A percentile compares a stretch with the other conserved stretches of the same genome.
Evolutionary conservation across 208 protist genomes (phyloP).

Genomic region (Leishmania guyanensis): DNA sequence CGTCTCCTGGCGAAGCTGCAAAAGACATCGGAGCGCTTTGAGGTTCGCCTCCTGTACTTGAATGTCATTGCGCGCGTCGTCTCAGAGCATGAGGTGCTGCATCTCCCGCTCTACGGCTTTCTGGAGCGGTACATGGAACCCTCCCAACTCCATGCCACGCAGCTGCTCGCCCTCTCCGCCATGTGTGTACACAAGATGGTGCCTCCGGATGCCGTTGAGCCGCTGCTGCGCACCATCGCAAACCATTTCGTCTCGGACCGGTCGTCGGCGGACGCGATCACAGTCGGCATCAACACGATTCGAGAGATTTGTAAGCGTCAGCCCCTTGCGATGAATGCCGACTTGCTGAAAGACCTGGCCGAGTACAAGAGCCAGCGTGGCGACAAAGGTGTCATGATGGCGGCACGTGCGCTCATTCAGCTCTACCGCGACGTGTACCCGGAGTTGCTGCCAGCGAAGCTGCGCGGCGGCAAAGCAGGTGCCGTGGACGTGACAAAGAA

Average conservation of each 20-base stretch:
- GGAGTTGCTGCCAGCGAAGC: slow-evolving; percentile 93
- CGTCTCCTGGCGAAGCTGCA: slow-evolving; percentile 93
- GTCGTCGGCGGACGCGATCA: slow-evolving; percentile 92
- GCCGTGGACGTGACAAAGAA: slow-evolving; percentile 30
- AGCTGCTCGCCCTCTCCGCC: slow-evolving; percentile 93
- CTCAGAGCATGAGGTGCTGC: slow-evolving; percentile 94
- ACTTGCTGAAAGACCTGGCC: slow-evolving; percentile 94
- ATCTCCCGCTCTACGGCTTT: slow-evolving; percentile 97
- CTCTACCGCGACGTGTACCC: slow-evolving; percentile 96
- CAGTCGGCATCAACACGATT: slow-evolving; percentile 97
- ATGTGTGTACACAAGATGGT: slow-evolving; percentile 96
- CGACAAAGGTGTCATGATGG: slow-evolving; percentile 97
- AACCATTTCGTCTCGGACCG: slow-evolving; percentile 97
- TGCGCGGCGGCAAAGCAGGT: slow-evolving; percentile 77
- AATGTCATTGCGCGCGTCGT: slow-evolving; percentile 96
- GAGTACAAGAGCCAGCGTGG: slow-evolving; percentile 93
- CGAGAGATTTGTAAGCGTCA: slow-evolving; percentile 95
- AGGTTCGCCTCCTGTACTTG: slow-evolving; percentile 95
- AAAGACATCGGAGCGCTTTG: slow-evolving; percentile 94
- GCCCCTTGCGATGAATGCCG: slow-evolving; percentile 94
- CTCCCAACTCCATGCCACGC: slow-evolving; percentile 95
- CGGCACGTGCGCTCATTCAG: slow-evolving; percentile 94
- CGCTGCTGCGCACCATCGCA: slow-evolving; percentile 93
- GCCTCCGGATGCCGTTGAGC: slow-evolving; percentile 93
- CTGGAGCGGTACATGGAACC: slow-evolving; percentile 97